Base-by-base conservation (phyloP, 2,329 filamentous ascomycete species). In the Aureobasidium mangrovei region DNA sequence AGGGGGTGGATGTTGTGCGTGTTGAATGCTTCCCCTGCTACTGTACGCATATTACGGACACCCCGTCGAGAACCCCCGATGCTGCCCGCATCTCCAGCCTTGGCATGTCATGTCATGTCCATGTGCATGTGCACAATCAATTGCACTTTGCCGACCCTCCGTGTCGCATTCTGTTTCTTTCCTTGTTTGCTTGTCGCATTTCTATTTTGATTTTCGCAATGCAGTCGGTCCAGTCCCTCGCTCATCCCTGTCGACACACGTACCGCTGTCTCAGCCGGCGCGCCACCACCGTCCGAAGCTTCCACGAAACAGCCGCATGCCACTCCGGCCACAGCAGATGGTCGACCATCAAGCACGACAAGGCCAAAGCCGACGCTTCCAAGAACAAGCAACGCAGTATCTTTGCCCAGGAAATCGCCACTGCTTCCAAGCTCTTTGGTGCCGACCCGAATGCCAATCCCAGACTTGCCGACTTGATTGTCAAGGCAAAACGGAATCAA, bases 271-370 rank as follows among this genome's bases (percentile, higher is more conserved):
- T 54, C 29, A 54, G 53, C 32, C 53, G 53, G 2, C 53, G 53
- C 36, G 53, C 36, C 43, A 53, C 40, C 39, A 4, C 49, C 32
- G 4, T 31, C n/a, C 45, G 51, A 36, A 53, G 39, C 27, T 59
- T 59, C 32, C 57, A 59, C 35, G 29, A 56, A 48, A 61, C 57
- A 40, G 7, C 51, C 28, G 7, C 12, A 2, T 44, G 53, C 31
- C 55, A 42, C 12, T 84, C 85, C 27, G 90, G 90, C 10, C 90
- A 95, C 72, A 95, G 85, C 70, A 86, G 90, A 68, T 98, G 93
- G 93, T 90, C 89, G 56, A 95, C 93, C 65, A 97, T 96, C 72
- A 88, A 85, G 66, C 93, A 97, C 70, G 89, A 93, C 69, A 98
- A 98, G 71, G 90, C 85, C 49, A 88, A 85, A 58, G 86, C 84